Base-by-base conservation (phyloP, 192 early-diverging fungal genomes). In the Coemansia interrupta region DNA sequence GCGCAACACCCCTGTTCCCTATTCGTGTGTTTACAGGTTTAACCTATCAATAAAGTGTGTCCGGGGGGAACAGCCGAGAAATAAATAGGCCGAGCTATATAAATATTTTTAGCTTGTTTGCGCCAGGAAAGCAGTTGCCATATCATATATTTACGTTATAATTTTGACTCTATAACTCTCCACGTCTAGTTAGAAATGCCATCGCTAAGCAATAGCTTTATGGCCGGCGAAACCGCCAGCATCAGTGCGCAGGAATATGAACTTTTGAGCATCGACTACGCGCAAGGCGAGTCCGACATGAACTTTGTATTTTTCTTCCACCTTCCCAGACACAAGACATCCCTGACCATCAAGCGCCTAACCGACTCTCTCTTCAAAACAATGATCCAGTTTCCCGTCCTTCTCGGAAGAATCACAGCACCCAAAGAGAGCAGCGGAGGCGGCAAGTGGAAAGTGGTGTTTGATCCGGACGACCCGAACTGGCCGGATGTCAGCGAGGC, bases 231-330 rank as follows among this genome's bases (percentile, higher is more conserved):
- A 1, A 0, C 1, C 9, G 5, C 32, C 32, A 45, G 17, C 5
- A 19, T 45, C n/a, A 26, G 38, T 8, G 50, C 26, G 40, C 72
- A 65, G 13, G 59, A 66, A 15, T 54, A 61, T 14, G 58, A 58
- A 10, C 54, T 74, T 3, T 54, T 68, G 1, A 56, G 66, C 51
- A 68, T 74, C 6, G 72, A 74, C 38, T 64, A 48, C 22, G 72
- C 66, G 15, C 72, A 74, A 17, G 72, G 72, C 5, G 36, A 41
- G 20, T 47, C 72, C 9, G 72, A 74, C 24, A 20, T 74, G 17
- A 74, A 68, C 44, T 74, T 68, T 64, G 66, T 42, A 11, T 61
- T 74, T 26, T 74, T 64, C 47, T 74, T 50, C 15, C 10, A 57
- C 6, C 46, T 56, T 15, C 17, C 51, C 12, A 41, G 20, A 11